Conservation (phyloP, 345 rosid genomes). For the Anacardium occidentale region DNA sequence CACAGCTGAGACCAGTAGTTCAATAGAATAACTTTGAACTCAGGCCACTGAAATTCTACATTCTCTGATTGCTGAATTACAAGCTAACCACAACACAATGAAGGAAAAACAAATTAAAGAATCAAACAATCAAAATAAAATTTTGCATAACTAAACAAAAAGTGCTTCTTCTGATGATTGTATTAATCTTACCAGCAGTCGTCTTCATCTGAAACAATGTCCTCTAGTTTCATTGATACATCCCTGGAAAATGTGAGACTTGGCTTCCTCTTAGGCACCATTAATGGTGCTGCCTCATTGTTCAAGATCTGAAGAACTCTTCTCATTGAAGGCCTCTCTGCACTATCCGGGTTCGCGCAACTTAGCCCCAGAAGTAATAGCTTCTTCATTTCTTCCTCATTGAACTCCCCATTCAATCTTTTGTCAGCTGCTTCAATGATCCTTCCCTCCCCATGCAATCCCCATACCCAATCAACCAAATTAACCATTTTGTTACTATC, state of each 20-base stretch:
- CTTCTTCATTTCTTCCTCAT: conserved; percentile 74
- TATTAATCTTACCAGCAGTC: conserved; percentile 5
- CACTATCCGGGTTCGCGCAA: conserved; percentile 82
- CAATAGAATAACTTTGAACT: conserved; percentile 64
- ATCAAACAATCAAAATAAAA: conserved; percentile 34
- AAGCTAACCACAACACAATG: conserved; percentile 7
- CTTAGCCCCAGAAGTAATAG: conserved; percentile 75
- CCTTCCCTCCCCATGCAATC: conserved; percentile 62
- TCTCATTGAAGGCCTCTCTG: conserved; percentile 76
- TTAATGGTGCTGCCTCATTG: conserved; percentile 53
- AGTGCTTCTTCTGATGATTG: conserved; percentile 16
- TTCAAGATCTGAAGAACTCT: conserved; percentile 81
- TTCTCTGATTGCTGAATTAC: conserved; percentile 13
- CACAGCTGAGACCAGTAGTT: conserved; percentile 41
- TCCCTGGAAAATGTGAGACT: conserved; percentile 68
- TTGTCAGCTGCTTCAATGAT: conserved; percentile 72
- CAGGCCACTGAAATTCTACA: conserved; percentile 30
- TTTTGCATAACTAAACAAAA: conserved; percentile 7
- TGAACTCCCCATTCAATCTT: conserved; percentile 59
- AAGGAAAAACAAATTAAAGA: conserved; percentile 21
- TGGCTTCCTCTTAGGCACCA: conserved; percentile 73
- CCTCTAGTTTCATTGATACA: conserved; percentile 57
- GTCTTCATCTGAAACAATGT: conserved; percentile 73
- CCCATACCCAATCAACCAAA: conserved; percentile 96
- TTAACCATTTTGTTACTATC: conserved; percentile 66